These are phyloP conservation scores for Epichloe coenophiala DNA, from an alignment of 2,329 filamentous ascomycete genomes.

Conservation along the genomic window DNA sequence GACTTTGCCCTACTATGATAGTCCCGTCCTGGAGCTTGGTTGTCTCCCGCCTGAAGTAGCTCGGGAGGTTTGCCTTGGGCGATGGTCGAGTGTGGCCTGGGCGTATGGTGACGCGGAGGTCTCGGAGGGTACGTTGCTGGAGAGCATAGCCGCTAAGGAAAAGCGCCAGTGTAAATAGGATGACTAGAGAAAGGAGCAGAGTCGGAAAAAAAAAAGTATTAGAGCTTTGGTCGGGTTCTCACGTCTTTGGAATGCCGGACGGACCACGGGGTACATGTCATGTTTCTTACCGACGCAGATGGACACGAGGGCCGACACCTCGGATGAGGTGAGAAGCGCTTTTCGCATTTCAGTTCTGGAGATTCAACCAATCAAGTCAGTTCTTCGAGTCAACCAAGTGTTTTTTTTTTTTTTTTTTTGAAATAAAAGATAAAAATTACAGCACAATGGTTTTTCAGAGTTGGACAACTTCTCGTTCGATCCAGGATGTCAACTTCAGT, in stretches of 20 bases:
- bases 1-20: conserved; percentile 25
- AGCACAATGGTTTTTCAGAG: not conserved
- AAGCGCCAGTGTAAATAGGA: conserved; percentile 65
- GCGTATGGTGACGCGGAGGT: conserved; percentile 63
- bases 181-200: conserved; percentile 34
- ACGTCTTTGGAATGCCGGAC: not conserved
- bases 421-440: too few relatives aligned
- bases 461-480: not conserved
- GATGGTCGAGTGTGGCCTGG: conserved; percentile 29
- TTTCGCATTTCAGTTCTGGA: conserved; percentile 16
- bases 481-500: conserved; percentile 4
- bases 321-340: conserved; percentile 53
- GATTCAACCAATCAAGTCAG: not conserved
- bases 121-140: conserved; percentile 72
- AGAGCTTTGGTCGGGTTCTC: not conserved
- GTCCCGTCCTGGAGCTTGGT: conserved; percentile 34
- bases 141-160: conserved; percentile 81
- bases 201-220: conserved; percentile 11
- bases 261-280: not conserved
- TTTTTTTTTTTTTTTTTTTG: too few relatives aligned
- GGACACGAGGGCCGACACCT: conserved; percentile 56
- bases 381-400: too few relatives aligned
- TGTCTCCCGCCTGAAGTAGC: conserved; percentile 32
- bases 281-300: conserved; percentile 45
- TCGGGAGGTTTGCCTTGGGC: conserved; percentile 36